phyloP scores from a whole-genome alignment of 2,329 filamentous ascomycete genomes.

The Neopestalotiopsis sp. region DNA sequence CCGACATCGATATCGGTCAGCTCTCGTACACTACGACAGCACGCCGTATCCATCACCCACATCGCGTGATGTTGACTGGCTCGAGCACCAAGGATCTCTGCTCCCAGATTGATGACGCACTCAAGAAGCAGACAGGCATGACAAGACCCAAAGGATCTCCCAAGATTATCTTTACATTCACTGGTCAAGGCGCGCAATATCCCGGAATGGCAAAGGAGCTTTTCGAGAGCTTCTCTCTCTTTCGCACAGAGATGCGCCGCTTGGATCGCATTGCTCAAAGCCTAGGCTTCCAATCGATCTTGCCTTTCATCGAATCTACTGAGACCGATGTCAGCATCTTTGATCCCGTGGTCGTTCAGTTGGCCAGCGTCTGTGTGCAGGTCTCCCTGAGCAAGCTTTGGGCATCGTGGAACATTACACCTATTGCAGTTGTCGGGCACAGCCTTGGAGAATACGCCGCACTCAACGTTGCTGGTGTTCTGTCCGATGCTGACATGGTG shows the following conservation, averaged over 20 bases:
- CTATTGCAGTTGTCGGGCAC: conserved; percentile 59
- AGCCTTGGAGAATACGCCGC: conserved; percentile 75
- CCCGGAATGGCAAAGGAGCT: conserved; percentile 23
- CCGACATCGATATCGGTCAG: conserved; percentile 53
- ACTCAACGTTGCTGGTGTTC: conserved; percentile 68
- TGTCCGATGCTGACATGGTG: conserved; percentile 70
- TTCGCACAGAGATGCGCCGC: conserved; percentile 49
- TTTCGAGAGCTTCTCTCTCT: conserved; percentile 23
- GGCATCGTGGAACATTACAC: conserved; percentile 53
- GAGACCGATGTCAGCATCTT: conserved; percentile 40
- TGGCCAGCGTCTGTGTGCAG: conserved; percentile 53
- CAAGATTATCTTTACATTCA: conserved; percentile 38
- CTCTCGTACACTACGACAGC: conserved; percentile 71
- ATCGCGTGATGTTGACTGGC: conserved; percentile 50
- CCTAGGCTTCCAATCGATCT: conserved; percentile 56
- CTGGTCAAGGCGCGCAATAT: conserved; percentile 28
- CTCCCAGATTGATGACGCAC: conserved; percentile 38
- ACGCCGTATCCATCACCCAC: conserved; percentile 60
- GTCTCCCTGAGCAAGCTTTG: conserved; percentile 58
- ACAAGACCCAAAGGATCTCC: conserved; percentile 45
- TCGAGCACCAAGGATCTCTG: conserved; percentile 41
- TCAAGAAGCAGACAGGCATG: conserved; percentile 46
- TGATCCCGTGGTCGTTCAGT: conserved; percentile 51
- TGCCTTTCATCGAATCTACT: conserved; percentile 48
- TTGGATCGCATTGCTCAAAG: conserved; percentile 54